Evolutionary conservation across 139 green algal genomes (phyloP).

Genomic region (Astrephomene gubernaculifera): DNA sequence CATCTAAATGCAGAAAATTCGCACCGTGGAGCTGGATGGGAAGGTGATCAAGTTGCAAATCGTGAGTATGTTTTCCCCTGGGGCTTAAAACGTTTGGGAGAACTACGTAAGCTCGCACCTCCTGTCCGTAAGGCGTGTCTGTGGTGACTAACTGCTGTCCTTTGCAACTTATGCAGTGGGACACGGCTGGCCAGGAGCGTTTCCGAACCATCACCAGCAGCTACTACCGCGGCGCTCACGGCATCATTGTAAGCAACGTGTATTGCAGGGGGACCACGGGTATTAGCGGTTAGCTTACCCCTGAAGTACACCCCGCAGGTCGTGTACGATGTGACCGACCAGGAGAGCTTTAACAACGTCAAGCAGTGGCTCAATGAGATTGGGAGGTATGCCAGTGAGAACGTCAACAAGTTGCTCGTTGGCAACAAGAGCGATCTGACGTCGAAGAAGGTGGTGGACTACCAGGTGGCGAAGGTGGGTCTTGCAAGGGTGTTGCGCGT

Average conservation of each 20-base stretch:
- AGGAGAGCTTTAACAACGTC: conserved; percentile 99
- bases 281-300: neutral
- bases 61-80: conserved; percentile 61
- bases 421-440: conserved; percentile 99
- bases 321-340: conserved; percentile 99
- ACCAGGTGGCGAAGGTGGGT: conserved; percentile 91
- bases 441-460: conserved; percentile 97
- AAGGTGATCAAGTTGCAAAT: conserved; percentile 99
- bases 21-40: conserved; percentile 98
- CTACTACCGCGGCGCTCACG: conserved; percentile 98
- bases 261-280: neutral
- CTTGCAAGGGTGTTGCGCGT: too few relatives aligned
- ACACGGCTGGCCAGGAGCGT: conserved; percentile 98
- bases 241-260: conserved; percentile 92
- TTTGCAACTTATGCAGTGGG: conserved; percentile 83
- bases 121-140: neutral
- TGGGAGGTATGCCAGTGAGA: conserved; percentile 98
- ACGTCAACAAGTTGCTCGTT: conserved; percentile 99
- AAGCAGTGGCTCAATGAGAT: conserved; percentile 99
- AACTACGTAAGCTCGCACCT: too few relatives aligned
- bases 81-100: neutral
- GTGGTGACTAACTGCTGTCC: neutral
- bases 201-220: conserved; percentile 99
- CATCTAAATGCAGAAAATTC: conserved; percentile 92
- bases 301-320: too few relatives aligned